Base-by-base conservation (phyloP, 768 basidiomycete species). In the Boletus sp. region DNA sequence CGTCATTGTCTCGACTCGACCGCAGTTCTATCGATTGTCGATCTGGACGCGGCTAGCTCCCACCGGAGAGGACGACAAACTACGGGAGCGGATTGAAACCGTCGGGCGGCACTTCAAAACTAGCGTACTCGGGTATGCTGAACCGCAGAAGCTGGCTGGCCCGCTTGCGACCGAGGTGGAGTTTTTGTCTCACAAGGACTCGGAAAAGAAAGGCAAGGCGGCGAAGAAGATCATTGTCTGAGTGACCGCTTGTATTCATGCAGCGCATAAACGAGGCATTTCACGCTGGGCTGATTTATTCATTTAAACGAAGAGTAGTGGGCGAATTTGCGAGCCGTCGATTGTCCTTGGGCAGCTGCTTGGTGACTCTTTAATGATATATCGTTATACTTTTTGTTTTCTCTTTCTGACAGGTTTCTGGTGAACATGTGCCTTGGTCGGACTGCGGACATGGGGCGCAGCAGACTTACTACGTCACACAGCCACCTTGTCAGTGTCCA, bases 41-140 rank as follows among this genome's bases (percentile, higher is more conserved):
- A 96, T 99, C 77, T 99, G 97, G 97, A 99, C 97, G 46, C 84
- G 96, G 38, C 74, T 84, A 33, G 90, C 96, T 5, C 89, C 92
- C 33, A 65, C 76, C 11, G 66, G 60, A 10, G 71, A 73, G 2
- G 79, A 82, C 21, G 80, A 82, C 52, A 81, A 82, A 51, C 75
- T 96, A 62, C 83, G 85, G 51, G 83, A 88, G 68, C 83, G 94
- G 51, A 90, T 95, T 60, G 88, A 91, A 70, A 79, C 81, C 0
- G 84, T 97, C 45, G 93, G 93, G 32, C 79, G 77, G 60, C 89
- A 97, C 71, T 98, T 98, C 81, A 99, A 99, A 78, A 85, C 78
- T 47, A 83, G 74, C 52, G 94, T 98, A 42, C 81, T 99, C 38
- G 94, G 93, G 7, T 95, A 87, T 69, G 48, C 74, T 3, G 87